Conservation (phyloP, 1,284 basidiomycete genomes). For the Tilletia setariae region DNA sequence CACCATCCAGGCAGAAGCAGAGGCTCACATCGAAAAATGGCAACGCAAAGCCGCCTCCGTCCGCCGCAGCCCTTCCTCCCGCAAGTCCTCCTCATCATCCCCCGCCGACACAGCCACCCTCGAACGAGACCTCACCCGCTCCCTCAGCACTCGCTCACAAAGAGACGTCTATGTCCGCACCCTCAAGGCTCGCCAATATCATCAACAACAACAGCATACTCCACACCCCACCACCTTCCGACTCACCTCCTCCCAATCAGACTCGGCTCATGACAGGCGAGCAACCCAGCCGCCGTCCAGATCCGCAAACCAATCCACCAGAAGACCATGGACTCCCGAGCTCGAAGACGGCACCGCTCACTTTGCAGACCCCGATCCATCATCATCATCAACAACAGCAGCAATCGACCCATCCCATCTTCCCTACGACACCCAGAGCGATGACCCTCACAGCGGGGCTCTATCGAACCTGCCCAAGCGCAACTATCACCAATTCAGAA, state of each 20-base stretch:
- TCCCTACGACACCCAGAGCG: too few relatives aligned
- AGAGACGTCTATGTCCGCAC: not conserved
- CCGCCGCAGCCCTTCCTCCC: not conserved
- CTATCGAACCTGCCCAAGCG: not conserved
- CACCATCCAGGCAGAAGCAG: conserved; percentile 10
- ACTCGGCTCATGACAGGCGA: not conserved
- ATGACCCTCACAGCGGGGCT: not conserved
- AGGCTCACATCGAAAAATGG: not conserved
- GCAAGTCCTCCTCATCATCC: not conserved
- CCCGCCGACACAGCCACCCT: not conserved
- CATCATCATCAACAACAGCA: too few relatives aligned
- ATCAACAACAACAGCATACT: not conserved
- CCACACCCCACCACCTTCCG: not conserved
- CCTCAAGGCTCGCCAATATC: not conserved
- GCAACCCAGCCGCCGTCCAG: not conserved
- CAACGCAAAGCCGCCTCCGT: not conserved
- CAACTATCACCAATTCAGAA: not conserved
- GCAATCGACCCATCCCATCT: too few relatives aligned
- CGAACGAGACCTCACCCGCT: not conserved
- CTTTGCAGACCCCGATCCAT: not conserved
- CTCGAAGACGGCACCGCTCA: not conserved
- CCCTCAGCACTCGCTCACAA: conserved; percentile 5
- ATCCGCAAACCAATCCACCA: not conserved
- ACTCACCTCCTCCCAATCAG: not conserved
- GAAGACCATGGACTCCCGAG: not conserved